These are phyloP conservation scores for Conoideocrella luteorostrata DNA, from an alignment of 2,329 filamentous ascomycete species.

Conservation along the genomic window DNA sequence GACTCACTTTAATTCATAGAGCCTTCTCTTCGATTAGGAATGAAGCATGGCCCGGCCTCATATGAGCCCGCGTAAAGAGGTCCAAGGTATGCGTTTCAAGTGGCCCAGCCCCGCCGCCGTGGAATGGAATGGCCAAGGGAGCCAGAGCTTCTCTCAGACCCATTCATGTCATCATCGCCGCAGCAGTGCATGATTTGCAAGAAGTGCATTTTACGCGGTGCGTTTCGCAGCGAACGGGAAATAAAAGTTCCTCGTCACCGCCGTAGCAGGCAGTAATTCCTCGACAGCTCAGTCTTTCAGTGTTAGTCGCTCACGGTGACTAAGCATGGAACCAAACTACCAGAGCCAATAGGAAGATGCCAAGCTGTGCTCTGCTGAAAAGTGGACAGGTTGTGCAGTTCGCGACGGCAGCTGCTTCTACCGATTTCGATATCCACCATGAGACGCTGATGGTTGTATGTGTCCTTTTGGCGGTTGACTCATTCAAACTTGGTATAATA, in stretches of 20 bases:
- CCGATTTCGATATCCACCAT: constrained; percentile 3
- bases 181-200: too few relatives aligned
- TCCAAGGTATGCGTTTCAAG: constrained; percentile 6
- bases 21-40: not conserved
- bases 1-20: not conserved
- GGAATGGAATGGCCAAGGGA: constrained; percentile 6
- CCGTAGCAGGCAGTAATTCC: too few relatives aligned
- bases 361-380: constrained; percentile 5
- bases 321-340: not conserved
- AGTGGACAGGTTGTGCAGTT: not conserved
- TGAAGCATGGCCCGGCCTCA: not conserved
- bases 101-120: constrained; percentile 1
- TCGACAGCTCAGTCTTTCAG: too few relatives aligned
- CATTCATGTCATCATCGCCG: not conserved
- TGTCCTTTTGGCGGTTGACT: constrained; percentile 14
- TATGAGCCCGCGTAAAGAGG: not conserved
- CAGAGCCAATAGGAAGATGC: constrained; percentile 10
- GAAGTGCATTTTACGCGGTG: not conserved
- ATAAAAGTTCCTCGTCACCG: too few relatives aligned
- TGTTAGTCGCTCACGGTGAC: constrained; percentile 2
- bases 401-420: not conserved
- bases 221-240: not conserved
- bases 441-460: constrained; percentile 7
- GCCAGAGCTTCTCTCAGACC: too few relatives aligned
- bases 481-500: constrained; percentile 6